A percentile compares a stretch with the other conserved stretches of the same genome.
These are phyloP conservation scores for Yamadazyma sp. DNA, from an alignment of 1,139 yeast species.

Conservation along the genomic window DNA sequence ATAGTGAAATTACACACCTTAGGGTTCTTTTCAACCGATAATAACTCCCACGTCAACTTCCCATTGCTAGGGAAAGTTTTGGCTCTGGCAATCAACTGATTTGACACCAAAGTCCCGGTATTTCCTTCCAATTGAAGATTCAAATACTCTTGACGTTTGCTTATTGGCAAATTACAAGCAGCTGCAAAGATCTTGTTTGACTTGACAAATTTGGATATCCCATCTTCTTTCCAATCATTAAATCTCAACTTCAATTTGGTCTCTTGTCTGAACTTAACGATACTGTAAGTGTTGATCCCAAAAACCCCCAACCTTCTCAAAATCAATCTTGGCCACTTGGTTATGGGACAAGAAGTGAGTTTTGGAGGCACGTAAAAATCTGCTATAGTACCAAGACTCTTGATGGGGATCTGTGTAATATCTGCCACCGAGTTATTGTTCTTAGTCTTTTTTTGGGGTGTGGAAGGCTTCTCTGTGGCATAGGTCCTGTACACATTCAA, in stretches of 20 bases:
- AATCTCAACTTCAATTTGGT: conserved; percentile 39
- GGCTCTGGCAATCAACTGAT: conserved; percentile 30
- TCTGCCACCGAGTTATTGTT: conserved; percentile 19
- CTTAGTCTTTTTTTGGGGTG: conserved; percentile 2
- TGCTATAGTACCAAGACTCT: conserved; percentile 42
- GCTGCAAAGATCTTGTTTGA: conserved; percentile 46
- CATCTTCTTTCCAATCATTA: conserved; percentile 46
- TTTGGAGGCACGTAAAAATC: conserved; percentile 48
- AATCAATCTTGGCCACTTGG: conserved; percentile 40
- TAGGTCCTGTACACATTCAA: not conserved
- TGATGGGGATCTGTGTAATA: conserved; percentile 40
- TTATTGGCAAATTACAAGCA: conserved; percentile 33
- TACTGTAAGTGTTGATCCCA: conserved; percentile 44
- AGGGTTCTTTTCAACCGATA: conserved; percentile 69
- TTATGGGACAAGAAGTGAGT: conserved; percentile 28
- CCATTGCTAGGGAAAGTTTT: conserved; percentile 55
- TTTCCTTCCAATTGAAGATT: conserved; percentile 31
- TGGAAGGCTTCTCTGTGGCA: not conserved
- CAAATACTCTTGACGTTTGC: conserved; percentile 30
- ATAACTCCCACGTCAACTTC: conserved; percentile 72
- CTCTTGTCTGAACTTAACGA: conserved; percentile 43
- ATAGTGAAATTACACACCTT: conserved; percentile 62
- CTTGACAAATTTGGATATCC: conserved; percentile 41
- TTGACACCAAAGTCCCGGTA: conserved; percentile 35
- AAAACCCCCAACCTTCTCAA: conserved; percentile 41